Evolutionary conservation across 345 rosid species (phyloP).

Genomic region (Firmiana major): DNA sequence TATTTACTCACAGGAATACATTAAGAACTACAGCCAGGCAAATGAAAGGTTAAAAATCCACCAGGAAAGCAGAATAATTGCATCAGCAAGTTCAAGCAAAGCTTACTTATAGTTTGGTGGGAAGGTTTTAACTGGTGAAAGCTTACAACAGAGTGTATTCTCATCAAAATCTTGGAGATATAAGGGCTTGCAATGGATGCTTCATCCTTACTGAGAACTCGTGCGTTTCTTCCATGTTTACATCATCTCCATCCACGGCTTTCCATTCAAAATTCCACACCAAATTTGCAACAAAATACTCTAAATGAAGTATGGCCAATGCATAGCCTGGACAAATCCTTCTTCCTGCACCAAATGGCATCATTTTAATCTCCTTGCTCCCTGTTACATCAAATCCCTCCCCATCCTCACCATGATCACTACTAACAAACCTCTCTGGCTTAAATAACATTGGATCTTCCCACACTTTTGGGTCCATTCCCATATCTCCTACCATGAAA

Average conservation of each 20-base stretch:
- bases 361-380: conserved; percentile 40
- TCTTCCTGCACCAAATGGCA: conserved; percentile 43
- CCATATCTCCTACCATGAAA: conserved; percentile 1
- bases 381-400: conserved; percentile 36
- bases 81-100: too few species aligned
- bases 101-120: too few species aligned
- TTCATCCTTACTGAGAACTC: conserved; percentile 28
- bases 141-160: too few species aligned
- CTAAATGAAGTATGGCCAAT: conserved; percentile 33
- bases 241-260: conserved; percentile 17
- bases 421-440: conserved; percentile 33
- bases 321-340: conserved; percentile 38
- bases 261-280: conserved; percentile 35
- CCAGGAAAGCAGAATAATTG: too few species aligned
- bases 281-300: conserved; percentile 39
- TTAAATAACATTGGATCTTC: conserved; percentile 27
- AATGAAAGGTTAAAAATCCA: too few species aligned
- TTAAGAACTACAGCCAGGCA: too few species aligned
- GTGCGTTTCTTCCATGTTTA: conserved; percentile 22
- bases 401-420: background rate
- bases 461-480: background rate
- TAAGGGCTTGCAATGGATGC: background rate
- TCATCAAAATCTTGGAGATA: conserved; percentile 3
- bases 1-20: too few species aligned
- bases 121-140: too few species aligned